A percentile compares a stretch with the other conserved stretches of the same genome.
phyloP scores from a whole-genome alignment of 768 basidiomycete genomes.

The Rhodocollybia butyracea region DNA sequence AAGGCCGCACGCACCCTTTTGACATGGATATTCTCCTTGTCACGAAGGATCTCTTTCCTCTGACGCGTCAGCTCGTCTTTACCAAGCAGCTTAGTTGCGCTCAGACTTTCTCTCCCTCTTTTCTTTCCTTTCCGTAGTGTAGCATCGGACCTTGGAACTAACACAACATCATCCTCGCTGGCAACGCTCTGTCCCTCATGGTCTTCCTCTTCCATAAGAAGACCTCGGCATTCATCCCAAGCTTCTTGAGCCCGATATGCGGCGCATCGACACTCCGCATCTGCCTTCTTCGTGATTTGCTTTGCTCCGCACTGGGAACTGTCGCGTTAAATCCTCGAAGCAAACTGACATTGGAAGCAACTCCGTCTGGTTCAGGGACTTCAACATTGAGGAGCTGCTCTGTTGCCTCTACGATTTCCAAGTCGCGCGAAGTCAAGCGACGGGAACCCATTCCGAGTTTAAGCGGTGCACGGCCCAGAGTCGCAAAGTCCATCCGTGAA shows the following conservation, averaged over 20 bases:
- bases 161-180: conserved; percentile 76
- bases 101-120: conserved; percentile 63
- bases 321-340: conserved; percentile 93
- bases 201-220: conserved; percentile 57
- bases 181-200: conserved; percentile 57
- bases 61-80: conserved; percentile 84
- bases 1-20: conserved; percentile 58
- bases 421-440: conserved; percentile 77
- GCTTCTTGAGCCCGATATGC: conserved; percentile 71
- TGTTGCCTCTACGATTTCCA: conserved; percentile 80
- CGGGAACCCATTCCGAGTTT: conserved; percentile 62
- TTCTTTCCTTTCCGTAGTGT: conserved; percentile 43
- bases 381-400: conserved; percentile 70
- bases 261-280: conserved; percentile 78
- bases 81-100: conserved; percentile 67
- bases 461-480: conserved; percentile 75
- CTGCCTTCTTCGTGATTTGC: conserved; percentile 72
- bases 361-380: conserved; percentile 70
- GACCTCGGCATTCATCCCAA: conserved; percentile 79
- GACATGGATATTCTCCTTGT: conserved; percentile 92
- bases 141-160: conserved; percentile 44
- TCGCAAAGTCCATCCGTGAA: conserved; percentile 64
- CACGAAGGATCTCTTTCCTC: conserved; percentile 78
- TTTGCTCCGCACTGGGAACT: conserved; percentile 82
- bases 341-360: conserved; percentile 73